phyloP scores from a whole-genome alignment of 2,329 filamentous ascomycete species.

The Sarocladium strictum region DNA sequence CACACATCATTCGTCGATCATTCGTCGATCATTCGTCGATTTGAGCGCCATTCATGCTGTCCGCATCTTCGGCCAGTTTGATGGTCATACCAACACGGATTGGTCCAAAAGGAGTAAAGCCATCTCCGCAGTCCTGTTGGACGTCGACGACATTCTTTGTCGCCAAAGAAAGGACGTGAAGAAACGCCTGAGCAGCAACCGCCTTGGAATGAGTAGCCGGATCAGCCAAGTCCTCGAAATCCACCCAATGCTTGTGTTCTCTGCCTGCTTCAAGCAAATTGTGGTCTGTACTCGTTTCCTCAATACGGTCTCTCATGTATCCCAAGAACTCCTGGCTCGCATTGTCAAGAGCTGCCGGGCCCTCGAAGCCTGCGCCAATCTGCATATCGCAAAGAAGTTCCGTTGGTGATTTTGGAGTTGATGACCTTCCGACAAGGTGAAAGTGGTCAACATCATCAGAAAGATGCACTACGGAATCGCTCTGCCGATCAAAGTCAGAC shows the following conservation, averaged over 20 bases:
- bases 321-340: conserved; percentile 40
- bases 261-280: conserved; percentile 14
- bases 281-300: conserved; percentile 24
- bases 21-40: too few relatives aligned
- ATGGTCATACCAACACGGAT: conserved; percentile 39
- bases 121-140: conserved; percentile 44
- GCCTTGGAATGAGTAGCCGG: conserved; percentile 45
- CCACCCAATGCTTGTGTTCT: conserved; percentile 36
- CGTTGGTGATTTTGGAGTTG: conserved; percentile 26
- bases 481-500: conserved; percentile 40
- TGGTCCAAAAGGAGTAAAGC: conserved; percentile 35
- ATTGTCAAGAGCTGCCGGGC: conserved; percentile 30
- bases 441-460: conserved; percentile 24
- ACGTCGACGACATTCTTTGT: conserved; percentile 60
- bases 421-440: conserved; percentile 22
- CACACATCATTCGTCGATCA: neutral
- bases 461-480: conserved; percentile 31
- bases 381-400: conserved; percentile 15
- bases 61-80: conserved; percentile 9
- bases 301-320: conserved; percentile 33
- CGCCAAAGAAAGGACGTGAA: conserved; percentile 66
- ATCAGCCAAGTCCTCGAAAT: conserved; percentile 66
- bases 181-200: conserved; percentile 69
- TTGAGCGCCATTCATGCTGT: too few relatives aligned
- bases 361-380: conserved; percentile 15